These are phyloP conservation scores for Vitis cinerea DNA, from an alignment of 164 flowering plant genomes.

Conservation along the genomic window DNA sequence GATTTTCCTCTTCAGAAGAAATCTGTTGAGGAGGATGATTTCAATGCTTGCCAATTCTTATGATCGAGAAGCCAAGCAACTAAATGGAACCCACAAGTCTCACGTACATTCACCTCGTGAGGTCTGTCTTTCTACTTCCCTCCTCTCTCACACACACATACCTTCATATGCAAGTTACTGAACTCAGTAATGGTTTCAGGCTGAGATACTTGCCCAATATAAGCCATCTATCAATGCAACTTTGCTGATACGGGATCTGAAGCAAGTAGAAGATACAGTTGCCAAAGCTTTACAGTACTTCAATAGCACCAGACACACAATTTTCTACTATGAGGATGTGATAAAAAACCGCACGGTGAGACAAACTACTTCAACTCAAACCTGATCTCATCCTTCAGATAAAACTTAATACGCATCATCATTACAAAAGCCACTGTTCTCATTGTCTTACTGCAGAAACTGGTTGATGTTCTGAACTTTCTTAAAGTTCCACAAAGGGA, in stretches of 20 bases:
- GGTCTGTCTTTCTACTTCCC: constrained; percentile 32
- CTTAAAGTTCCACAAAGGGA: constrained; percentile 62
- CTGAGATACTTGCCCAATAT: constrained; percentile 59
- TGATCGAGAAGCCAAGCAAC: constrained; percentile 48
- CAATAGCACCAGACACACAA: constrained; percentile 56
- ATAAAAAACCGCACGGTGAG: constrained; percentile 60
- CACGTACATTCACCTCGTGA: constrained; percentile 67
- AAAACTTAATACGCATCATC: not conserved
- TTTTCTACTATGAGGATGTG: constrained; percentile 62
- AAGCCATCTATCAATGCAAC: constrained; percentile 51
- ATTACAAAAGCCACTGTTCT: not conserved
- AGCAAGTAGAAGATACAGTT: constrained; percentile 44
- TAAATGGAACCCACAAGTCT: constrained; percentile 75
- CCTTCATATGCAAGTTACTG: not conserved
- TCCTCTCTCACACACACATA: not conserved
- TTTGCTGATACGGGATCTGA: constrained; percentile 39
- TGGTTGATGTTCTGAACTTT: constrained; percentile 53
- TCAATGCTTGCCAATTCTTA: constrained; percentile 65
- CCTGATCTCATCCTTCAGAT: no score
- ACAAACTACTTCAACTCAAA: no score
- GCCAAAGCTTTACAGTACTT: constrained; percentile 53
- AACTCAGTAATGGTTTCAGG: constrained; percentile 38
- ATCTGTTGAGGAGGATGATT: constrained; percentile 62
- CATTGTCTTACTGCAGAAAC: constrained; percentile 34
- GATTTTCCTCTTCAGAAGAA: constrained; percentile 65